phyloP scores from a whole-genome alignment of 108 stramenopile species.

The Cyclotella distinguenda region DNA sequence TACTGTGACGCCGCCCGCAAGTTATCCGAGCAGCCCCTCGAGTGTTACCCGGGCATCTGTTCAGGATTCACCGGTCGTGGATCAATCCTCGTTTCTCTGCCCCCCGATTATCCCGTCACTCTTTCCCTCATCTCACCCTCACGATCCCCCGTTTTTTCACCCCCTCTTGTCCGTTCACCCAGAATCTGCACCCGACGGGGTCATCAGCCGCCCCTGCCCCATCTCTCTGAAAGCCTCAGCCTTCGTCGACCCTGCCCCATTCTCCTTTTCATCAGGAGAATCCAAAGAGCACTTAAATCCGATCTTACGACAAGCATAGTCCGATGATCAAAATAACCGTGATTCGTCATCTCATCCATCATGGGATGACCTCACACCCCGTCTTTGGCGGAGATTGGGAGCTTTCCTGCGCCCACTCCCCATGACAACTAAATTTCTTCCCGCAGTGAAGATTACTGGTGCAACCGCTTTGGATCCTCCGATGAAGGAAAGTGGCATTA shows the following conservation, averaged over 20 bases:
- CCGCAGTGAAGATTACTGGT: constrained; percentile 56
- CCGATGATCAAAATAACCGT: constrained; percentile 15
- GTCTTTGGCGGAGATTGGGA: not conserved
- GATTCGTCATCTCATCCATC: not conserved
- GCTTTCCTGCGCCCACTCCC: not conserved
- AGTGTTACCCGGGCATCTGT: too few relatives aligned
- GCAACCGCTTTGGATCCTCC: constrained; percentile 30
- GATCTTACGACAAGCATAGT: constrained; percentile 58
- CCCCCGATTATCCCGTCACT: constrained; percentile 1
- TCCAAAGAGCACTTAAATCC: constrained; percentile 45
- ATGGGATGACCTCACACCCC: constrained; percentile 7
- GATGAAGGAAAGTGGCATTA: not conserved
- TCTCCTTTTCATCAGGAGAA: constrained; percentile 13
- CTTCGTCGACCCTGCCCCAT: not conserved
- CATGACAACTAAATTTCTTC: constrained; percentile 24
- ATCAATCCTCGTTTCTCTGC: too few relatives aligned
- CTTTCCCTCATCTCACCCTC: not conserved
- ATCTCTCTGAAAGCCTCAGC: not conserved
- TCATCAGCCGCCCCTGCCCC: not conserved
- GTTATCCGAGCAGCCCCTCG: constrained; percentile 29
- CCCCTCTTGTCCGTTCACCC: not conserved
- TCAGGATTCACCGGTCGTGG: too few relatives aligned
- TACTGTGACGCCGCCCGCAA: constrained; percentile 17
- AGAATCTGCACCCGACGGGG: constrained; percentile 6
- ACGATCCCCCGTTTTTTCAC: not conserved